phyloP scores from a whole-genome alignment of 129 eudicot species.

The Tagetes patula region DNA sequence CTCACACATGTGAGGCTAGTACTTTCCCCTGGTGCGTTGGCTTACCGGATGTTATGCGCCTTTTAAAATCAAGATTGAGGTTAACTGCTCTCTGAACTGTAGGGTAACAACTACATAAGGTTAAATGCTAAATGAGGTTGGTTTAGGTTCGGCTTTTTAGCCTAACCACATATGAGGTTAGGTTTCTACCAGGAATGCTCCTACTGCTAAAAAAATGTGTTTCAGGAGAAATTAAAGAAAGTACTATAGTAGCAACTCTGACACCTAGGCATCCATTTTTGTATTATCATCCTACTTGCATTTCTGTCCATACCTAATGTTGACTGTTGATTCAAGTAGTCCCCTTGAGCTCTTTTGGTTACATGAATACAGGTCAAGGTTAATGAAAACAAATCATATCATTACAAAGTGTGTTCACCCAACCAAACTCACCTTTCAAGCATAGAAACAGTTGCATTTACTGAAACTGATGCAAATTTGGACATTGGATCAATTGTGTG shows the following conservation, averaged over 20 bases:
- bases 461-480: not conserved
- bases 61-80: not conserved
- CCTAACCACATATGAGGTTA: not conserved
- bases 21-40: not conserved
- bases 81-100: not conserved
- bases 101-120: not conserved
- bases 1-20: not conserved
- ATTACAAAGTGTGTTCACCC: not conserved
- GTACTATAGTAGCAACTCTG: not conserved
- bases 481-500: not conserved
- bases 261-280: not conserved
- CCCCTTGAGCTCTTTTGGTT: not conserved
- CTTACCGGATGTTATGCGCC: not conserved
- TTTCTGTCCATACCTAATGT: not conserved
- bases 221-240: not conserved
- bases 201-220: not conserved
- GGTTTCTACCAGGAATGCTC: not conserved
- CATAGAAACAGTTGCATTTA: constrained; percentile 1
- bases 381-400: constrained; percentile 5
- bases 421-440: not conserved
- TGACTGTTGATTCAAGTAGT: not conserved
- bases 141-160: not conserved
- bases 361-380: not conserved
- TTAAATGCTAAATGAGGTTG: not conserved
- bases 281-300: not conserved